Evolutionary conservation across 441 rosid genomes (phyloP).

Genomic region (Erodium trifolium): DNA sequence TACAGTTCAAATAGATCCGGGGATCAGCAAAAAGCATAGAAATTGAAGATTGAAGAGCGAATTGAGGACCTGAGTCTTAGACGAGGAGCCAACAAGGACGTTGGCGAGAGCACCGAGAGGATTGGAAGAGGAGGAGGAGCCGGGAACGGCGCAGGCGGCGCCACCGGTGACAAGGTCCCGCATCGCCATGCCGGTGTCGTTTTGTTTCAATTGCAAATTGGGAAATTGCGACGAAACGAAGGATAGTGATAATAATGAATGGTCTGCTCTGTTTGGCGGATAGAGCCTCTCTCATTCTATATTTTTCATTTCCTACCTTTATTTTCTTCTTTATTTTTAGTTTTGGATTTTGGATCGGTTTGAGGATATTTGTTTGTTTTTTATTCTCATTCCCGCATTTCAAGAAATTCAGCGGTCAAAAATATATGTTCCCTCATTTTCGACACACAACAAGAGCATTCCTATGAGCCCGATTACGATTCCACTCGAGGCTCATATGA

Average conservation of each 20-base stretch:
- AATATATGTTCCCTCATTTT: too few species aligned
- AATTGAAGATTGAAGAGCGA: slow-evolving; percentile 6
- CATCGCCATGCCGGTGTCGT: slow-evolving; percentile 58
- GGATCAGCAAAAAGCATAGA: too few species aligned
- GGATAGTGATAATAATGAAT: neutral
- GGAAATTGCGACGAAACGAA: neutral
- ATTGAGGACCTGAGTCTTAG: slow-evolving; percentile 63
- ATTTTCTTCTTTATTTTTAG: neutral
- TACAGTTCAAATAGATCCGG: neutral
- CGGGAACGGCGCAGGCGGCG: slow-evolving; percentile 88
- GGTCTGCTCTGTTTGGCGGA: neutral
- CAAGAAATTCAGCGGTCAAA: neutral
- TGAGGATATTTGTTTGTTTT: too few species aligned
- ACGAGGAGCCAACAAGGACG: slow-evolving; percentile 78
- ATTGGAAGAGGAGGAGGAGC: slow-evolving; percentile 78
- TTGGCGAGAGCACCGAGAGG: slow-evolving; percentile 91
- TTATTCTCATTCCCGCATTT: neutral
- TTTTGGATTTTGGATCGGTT: too few species aligned
- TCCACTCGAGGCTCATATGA: too few species aligned
- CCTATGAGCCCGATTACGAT: too few species aligned
- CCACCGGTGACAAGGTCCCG: slow-evolving; percentile 84
- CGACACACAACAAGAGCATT: too few species aligned
- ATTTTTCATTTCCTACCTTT: too few species aligned
- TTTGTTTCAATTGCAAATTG: neutral
- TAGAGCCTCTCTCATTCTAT: neutral